Evolutionary conservation across 2,329 filamentous ascomycete genomes (phyloP).

Genomic region (Aspergillus caelatus): DNA sequence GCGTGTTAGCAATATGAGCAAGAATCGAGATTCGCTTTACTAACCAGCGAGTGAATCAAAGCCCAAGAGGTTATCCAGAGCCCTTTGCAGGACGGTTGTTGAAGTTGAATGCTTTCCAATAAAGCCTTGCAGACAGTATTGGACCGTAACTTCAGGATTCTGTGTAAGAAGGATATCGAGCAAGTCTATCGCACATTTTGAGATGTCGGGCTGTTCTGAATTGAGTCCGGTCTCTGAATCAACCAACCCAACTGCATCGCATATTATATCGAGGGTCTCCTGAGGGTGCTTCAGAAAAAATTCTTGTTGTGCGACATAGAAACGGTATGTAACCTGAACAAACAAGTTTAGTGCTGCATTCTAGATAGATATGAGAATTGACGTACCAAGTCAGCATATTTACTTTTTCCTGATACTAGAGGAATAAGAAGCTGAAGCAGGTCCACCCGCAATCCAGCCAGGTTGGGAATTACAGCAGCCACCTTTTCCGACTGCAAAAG

Average conservation of each 20-base stretch:
- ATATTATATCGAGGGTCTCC: constrained; percentile 37
- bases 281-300: constrained; percentile 39
- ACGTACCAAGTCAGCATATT: constrained; percentile 35
- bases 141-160: constrained; percentile 31
- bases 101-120: constrained; percentile 30
- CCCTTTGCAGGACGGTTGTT: constrained; percentile 31
- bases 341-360: constrained; percentile 1
- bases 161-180: constrained; percentile 39
- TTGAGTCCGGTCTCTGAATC: constrained; percentile 7
- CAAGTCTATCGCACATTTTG: constrained; percentile 30
- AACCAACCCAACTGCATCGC: constrained; percentile 32
- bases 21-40: background rate
- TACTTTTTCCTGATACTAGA: constrained; percentile 16
- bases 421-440: constrained; percentile 36
- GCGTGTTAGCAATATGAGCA: constrained; percentile 12
- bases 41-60: constrained; percentile 25
- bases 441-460: constrained; percentile 31
- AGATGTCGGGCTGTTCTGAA: constrained; percentile 20
- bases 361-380: background rate
- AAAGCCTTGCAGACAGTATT: constrained; percentile 34
- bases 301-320: constrained; percentile 42
- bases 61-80: constrained; percentile 38
- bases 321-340: constrained; percentile 42
- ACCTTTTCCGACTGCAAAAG: constrained; percentile 30
- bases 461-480: constrained; percentile 28